phyloP scores from a whole-genome alignment of 192 early-diverging fungal species.

The Oehlia diaphana region DNA sequence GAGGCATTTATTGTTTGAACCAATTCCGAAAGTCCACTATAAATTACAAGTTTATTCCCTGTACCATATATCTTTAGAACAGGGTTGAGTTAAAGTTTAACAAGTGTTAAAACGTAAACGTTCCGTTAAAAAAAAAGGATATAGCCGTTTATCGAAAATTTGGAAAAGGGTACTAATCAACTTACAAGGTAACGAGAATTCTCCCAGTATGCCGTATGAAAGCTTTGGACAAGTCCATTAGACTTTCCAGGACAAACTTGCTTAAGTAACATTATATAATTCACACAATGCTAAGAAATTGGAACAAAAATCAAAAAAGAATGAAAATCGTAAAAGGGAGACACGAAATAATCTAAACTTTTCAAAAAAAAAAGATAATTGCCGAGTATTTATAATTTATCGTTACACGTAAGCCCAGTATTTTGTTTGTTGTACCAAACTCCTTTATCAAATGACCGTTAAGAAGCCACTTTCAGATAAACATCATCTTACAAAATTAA shows the following conservation, averaged over 20 bases:
- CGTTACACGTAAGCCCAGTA: too few relatives aligned
- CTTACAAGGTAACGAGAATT: constrained; percentile 53
- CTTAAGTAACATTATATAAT: constrained; percentile 48
- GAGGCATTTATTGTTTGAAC: constrained; percentile 41
- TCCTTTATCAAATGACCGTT: too few relatives aligned
- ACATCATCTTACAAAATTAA: too few relatives aligned
- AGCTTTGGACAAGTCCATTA: constrained; percentile 46
- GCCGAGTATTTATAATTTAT: too few relatives aligned
- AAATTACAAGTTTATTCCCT: constrained; percentile 50
- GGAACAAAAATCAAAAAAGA: too few relatives aligned
- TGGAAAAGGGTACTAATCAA: background rate
- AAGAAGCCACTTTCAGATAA: too few relatives aligned
- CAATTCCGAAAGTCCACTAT: constrained; percentile 45
- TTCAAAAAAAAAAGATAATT: too few relatives aligned
- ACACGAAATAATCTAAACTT: too few relatives aligned
- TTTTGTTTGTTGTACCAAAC: too few relatives aligned
- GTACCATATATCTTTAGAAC: constrained; percentile 50
- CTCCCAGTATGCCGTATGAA: constrained; percentile 42
- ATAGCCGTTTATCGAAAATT: background rate
- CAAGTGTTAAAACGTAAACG: background rate
- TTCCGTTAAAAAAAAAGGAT: background rate
- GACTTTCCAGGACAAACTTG: constrained; percentile 59
- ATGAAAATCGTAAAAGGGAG: too few relatives aligned
- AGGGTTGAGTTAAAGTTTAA: background rate
- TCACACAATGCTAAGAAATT: too few relatives aligned